A percentile compares a stretch with the other conserved stretches of the same genome.
Conservation (phyloP, 257 asterid genomes). For the Nicotiana obtusifolia region DNA sequence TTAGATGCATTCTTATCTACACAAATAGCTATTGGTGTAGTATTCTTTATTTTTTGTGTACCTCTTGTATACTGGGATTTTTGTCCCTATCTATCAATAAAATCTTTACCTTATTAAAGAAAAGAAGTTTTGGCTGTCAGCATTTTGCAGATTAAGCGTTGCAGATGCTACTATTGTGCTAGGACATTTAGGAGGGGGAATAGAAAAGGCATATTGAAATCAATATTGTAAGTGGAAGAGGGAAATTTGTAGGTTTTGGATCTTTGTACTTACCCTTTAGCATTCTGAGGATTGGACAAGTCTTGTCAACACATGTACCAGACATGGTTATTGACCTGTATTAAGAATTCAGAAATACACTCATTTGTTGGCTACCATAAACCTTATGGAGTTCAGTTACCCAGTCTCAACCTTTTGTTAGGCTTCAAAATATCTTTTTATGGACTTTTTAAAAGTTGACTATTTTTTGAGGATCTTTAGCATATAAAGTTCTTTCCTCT, state of each 20-base stretch:
- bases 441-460: background rate
- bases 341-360: no score
- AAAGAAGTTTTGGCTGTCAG: background rate
- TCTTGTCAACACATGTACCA: background rate
- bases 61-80: background rate
- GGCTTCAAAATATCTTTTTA: background rate
- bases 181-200: background rate
- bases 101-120: background rate
- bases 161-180: background rate
- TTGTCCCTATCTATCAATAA: background rate
- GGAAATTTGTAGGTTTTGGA: background rate
- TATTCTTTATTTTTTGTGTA: background rate
- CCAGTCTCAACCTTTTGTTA: background rate
- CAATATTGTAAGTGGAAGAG: background rate
- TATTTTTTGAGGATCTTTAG: background rate
- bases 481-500: background rate
- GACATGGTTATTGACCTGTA: no score
- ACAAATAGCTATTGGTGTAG: background rate
- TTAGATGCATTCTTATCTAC: background rate
- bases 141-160: background rate
- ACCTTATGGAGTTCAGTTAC: background rate
- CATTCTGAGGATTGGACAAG: background rate
- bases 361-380: background rate
- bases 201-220: background rate
- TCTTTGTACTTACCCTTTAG: conserved; percentile 2